Percentiles rank a stretch among this genome's conserved stretches.
These are phyloP conservation scores for Yamadazyma mexicana DNA, from an alignment of 1,139 yeast genomes.

Conservation along the genomic window DNA sequence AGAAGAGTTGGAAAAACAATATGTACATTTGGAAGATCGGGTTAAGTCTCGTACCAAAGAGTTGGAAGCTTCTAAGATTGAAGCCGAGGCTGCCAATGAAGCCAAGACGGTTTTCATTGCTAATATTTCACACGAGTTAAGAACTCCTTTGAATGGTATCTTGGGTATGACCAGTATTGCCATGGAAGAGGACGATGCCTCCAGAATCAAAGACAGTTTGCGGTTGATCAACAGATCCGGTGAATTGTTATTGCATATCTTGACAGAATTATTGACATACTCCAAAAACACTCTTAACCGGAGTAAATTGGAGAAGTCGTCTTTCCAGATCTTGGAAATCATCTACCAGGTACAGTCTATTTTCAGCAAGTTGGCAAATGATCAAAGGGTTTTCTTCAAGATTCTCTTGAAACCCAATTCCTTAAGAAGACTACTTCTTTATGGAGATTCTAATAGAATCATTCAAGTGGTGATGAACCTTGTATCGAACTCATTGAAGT, in stretches of 20 bases:
- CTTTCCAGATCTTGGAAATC: constrained; percentile 73
- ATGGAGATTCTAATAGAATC: constrained; percentile 85
- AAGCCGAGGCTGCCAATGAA: constrained; percentile 92
- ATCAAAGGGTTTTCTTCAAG: constrained; percentile 67
- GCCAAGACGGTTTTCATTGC: constrained; percentile 95
- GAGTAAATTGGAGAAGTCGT: constrained; percentile 78
- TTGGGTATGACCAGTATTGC: constrained; percentile 95
- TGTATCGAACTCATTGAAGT: constrained; percentile 83
- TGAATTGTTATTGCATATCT: constrained; percentile 77
- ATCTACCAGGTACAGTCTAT: constrained; percentile 85
- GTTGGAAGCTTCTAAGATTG: constrained; percentile 81
- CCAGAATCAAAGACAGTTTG: constrained; percentile 63
- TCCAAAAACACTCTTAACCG: constrained; percentile 87
- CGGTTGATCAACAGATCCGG: constrained; percentile 86
- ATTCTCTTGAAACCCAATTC: constrained; percentile 61
- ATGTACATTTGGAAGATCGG: constrained; percentile 80
- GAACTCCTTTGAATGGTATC: constrained; percentile 95
- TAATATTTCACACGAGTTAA: constrained; percentile 89
- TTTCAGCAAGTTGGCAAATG: constrained; percentile 80
- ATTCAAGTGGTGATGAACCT: constrained; percentile 86
- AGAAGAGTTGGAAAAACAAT: constrained; percentile 80
- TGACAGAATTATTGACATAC: constrained; percentile 85
- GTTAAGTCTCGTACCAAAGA: constrained; percentile 88
- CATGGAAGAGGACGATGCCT: constrained; percentile 73
- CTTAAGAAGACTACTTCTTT: constrained; percentile 60